Percentiles rank a stretch among this genome's conserved stretches.
Evolutionary conservation across 2,329 filamentous ascomycete genomes (phyloP).

Genomic region (Xylaria sp.): DNA sequence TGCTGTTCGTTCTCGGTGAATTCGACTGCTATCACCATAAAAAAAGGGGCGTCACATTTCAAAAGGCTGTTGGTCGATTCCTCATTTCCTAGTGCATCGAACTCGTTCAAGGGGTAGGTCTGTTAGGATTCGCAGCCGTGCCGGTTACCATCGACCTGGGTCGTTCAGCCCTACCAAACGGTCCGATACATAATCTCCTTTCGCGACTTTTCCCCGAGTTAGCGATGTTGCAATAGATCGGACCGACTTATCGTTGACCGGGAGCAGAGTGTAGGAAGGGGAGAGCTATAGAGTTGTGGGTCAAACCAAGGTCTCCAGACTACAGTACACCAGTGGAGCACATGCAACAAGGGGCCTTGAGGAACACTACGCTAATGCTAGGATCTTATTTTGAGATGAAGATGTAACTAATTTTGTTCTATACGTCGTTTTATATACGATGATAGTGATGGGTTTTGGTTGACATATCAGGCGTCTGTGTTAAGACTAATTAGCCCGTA

Average conservation of each 20-base stretch:
- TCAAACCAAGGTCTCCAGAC: not conserved
- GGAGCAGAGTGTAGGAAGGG: not conserved
- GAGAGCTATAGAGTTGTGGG: not conserved
- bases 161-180: not conserved
- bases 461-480: too few species aligned
- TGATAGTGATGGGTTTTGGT: not conserved
- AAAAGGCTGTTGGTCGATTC: not conserved
- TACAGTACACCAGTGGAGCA: not conserved
- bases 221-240: not conserved
- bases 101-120: not conserved
- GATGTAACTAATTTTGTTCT: not conserved
- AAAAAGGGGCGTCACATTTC: not conserved
- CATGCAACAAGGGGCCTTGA: not conserved
- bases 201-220: not conserved
- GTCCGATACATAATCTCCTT: not conserved
- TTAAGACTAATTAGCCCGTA: not conserved
- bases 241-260: not conserved
- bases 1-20: not conserved
- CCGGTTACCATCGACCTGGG: not conserved
- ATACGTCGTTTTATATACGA: not conserved
- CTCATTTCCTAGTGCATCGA: not conserved
- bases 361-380: not conserved
- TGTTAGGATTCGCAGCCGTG: not conserved
- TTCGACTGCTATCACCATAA: not conserved
- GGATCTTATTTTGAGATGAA: not conserved